Conservation (phyloP, 2,329 filamentous ascomycete genomes). For the Metarhizium anisopliae region DNA sequence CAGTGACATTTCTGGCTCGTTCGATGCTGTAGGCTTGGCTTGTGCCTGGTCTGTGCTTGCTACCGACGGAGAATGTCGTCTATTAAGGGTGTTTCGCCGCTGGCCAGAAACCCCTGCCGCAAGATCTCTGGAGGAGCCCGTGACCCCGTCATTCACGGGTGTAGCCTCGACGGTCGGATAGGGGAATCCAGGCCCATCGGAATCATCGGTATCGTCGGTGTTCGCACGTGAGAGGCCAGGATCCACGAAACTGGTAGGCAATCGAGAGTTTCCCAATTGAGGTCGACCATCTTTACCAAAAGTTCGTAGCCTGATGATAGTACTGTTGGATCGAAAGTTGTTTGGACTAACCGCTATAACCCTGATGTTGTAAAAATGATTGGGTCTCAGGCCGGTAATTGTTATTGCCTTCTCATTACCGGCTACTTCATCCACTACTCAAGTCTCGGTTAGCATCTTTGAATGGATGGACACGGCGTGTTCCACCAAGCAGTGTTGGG, state of each 20-base stretch:
- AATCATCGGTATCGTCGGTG: constrained; percentile 33
- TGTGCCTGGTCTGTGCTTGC: constrained; percentile 43
- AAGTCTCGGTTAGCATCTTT: neutral
- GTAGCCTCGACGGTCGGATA: constrained; percentile 53
- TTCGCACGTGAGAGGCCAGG: constrained; percentile 37
- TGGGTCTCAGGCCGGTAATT: constrained; percentile 77
- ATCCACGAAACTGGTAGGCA: constrained; percentile 46
- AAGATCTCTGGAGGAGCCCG: constrained; percentile 54
- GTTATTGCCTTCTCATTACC: constrained; percentile 55
- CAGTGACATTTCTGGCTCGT: constrained; percentile 57
- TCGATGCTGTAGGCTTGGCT: constrained; percentile 33
- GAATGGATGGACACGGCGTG: neutral
- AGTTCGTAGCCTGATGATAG: constrained; percentile 76
- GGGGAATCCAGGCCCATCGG: constrained; percentile 39
- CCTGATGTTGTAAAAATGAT: constrained; percentile 86
- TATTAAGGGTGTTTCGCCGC: constrained; percentile 50
- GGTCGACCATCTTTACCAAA: constrained; percentile 55
- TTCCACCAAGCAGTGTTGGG: neutral
- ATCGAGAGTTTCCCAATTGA: constrained; percentile 45
- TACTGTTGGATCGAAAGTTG: constrained; percentile 86
- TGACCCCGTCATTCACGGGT: constrained; percentile 50
- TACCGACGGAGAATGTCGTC: constrained; percentile 67
- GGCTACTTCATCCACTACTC: constrained; percentile 69
- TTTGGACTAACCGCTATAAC: constrained; percentile 86
- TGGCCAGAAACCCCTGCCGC: constrained; percentile 35